Base-by-base conservation (phyloP, 148 eudicot species). In the Bassia scoparia region DNA sequence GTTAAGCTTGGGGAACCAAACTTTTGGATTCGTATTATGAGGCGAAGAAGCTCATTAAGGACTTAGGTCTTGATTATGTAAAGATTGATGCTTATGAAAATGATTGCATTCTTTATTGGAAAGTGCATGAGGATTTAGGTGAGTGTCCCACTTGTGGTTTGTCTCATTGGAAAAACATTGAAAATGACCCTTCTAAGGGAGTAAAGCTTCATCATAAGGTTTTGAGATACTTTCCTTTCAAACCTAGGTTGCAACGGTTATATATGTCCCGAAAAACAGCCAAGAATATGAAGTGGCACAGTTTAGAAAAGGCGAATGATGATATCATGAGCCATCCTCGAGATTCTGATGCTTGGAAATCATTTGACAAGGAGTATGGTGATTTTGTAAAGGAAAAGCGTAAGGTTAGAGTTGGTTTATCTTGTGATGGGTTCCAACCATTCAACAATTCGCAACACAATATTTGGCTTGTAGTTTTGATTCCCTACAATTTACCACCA, bases 171-270 rank as follows among this genome's bases (percentile, higher is more conserved):
- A 67, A 43, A 44, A 68, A 7, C 5, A 15, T 3, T 20, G 31
- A 67, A 12, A 67, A 75, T 64, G 70, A 50, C 33, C 37, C 61
- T 64, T 35, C 44, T n/a, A 74, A 69, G 54, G 30, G 54, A 24
- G 30, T 6, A 31, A 1, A 24, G 13, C 69, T 46, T 10, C 56
- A 75, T 46, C 59, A 62, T 3, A 83, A 76, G 61, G 46, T 73
- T 20, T 37, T 77, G 26, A 29, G 75, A 1, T 72, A 72, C 34
- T 82, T 83, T 53, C 83, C 86, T 1, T 56, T 83, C n/a, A 79
- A 26, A 5, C 63, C 76, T 29, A 76, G 77, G 33, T 34, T 83
- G 14, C 76, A 74, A 24, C 64, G 73, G 30, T 10, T 79, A 8
- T 83, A 24, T 56, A 76, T 60, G 61, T 77, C 74, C 4, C 44